Evolutionary conservation across 106 monocot genomes (phyloP).

Genomic region (Acorus gramineus): DNA sequence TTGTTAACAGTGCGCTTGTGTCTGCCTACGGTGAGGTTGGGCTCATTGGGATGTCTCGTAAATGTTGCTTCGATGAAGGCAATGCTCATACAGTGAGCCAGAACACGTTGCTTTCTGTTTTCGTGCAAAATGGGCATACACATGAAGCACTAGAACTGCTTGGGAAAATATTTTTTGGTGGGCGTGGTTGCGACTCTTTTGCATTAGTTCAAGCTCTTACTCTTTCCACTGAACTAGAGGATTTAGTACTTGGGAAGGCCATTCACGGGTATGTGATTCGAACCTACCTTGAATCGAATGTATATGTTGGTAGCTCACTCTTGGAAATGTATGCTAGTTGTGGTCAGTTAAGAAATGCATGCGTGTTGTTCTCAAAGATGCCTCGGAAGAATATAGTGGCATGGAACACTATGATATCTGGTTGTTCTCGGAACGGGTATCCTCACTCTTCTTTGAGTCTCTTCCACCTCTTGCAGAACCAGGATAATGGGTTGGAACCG

Average conservation of each 20-base stretch:
- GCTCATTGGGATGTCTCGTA: conserved; percentile 12
- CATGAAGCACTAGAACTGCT: conserved; percentile 26
- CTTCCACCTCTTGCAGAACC: conserved; percentile 40
- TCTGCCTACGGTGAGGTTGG: conserved; percentile 28
- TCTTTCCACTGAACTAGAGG: conserved; percentile 6
- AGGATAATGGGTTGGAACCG: conserved; percentile 11
- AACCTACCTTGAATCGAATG: conserved; percentile 26
- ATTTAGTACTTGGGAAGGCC: conserved; percentile 25
- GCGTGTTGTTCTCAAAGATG: conserved; percentile 31
- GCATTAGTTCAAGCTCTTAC: conserved; percentile 35
- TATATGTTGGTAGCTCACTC: conserved; percentile 23
- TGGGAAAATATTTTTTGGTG: conserved; percentile 6
- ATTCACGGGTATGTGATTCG: conserved; percentile 35
- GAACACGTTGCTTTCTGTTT: conserved; percentile 40
- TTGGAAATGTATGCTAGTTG: conserved; percentile 30
- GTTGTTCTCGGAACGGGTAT: conserved; percentile 26
- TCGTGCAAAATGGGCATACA: conserved; percentile 23
- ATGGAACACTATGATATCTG: conserved; percentile 51
- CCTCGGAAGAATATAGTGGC: conserved; percentile 20
- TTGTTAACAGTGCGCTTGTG: conserved; percentile 34
- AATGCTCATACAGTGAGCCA: conserved; percentile 9
- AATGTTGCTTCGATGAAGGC: conserved; percentile 5
- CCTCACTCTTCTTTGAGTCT: conserved; percentile 22
- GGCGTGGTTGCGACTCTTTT: conserved; percentile 18
- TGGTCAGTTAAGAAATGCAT: conserved; percentile 22